phyloP scores from a whole-genome alignment of 179 eudicot genomes.

The Gypsophila paniculata region DNA sequence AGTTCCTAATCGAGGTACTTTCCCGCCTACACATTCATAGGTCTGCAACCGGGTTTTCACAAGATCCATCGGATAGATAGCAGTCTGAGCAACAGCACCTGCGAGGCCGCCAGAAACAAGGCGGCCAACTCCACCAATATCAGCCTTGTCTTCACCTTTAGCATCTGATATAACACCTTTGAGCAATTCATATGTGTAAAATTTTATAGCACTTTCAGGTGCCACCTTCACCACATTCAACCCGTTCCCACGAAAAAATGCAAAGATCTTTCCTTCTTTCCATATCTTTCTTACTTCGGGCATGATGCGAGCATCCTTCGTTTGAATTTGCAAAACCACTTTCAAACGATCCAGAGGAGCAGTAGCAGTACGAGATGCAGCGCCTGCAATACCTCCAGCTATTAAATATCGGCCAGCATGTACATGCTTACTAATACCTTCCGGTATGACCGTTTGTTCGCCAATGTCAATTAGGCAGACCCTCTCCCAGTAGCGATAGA shows the following conservation, averaged over 20 bases:
- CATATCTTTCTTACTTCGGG: conserved; percentile 65
- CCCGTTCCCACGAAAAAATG: conserved; percentile 90
- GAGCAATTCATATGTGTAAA: conserved; percentile 77
- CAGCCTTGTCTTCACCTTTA: conserved; percentile 56
- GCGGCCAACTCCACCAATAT: conserved; percentile 71
- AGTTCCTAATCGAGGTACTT: conserved; percentile 54
- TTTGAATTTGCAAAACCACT: conserved; percentile 75
- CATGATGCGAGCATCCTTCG: conserved; percentile 42
- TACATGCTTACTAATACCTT: conserved; percentile 79
- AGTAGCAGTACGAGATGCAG: conserved; percentile 93
- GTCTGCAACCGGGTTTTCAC: conserved; percentile 90
- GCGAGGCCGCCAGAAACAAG: conserved; percentile 86
- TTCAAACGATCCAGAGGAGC: conserved; percentile 93
- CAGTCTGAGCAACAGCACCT: conserved; percentile 91
- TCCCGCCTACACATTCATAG: conserved; percentile 48
- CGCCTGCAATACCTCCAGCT: conserved; percentile 93
- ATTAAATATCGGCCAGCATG: conserved; percentile 73
- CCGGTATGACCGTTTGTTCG: conserved; percentile 85
- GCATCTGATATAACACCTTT: conserved; percentile 54
- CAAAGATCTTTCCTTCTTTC: conserved; percentile 73
- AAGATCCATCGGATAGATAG: conserved; percentile 89
- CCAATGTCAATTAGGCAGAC: conserved; percentile 90
- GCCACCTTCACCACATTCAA: conserved; percentile 82
- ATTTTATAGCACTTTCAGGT: conserved; percentile 90
- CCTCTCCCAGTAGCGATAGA: conserved; percentile 87